These are phyloP conservation scores for Myxozyma monticola DNA, from an alignment of 805 yeast genomes.

Conservation along the genomic window DNA sequence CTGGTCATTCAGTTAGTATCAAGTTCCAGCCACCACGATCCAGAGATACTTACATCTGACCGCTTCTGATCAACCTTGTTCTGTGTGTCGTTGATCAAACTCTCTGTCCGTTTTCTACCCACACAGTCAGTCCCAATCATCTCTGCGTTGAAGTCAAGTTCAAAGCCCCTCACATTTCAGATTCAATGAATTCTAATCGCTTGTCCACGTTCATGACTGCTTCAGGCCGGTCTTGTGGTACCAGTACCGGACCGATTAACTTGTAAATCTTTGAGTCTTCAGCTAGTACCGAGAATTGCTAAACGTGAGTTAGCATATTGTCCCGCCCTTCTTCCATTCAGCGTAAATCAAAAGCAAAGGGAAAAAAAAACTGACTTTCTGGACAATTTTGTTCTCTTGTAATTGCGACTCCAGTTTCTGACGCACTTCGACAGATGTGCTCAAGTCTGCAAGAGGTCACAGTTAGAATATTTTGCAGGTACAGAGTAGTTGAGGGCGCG, in stretches of 20 bases:
- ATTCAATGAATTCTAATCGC: conserved; percentile 81
- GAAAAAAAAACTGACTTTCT: conserved; percentile 43
- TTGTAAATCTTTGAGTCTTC: conserved; percentile 80
- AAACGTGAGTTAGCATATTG: not conserved
- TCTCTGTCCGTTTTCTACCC: conserved; percentile 63
- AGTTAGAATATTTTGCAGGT: not conserved
- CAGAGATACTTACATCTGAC: conserved; percentile 41
- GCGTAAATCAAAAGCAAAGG: too few relatives aligned
- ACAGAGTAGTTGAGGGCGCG: not conserved
- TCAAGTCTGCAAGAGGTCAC: conserved; percentile 37
- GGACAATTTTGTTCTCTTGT: conserved; percentile 90
- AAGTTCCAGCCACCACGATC: not conserved
- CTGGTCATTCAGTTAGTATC: not conserved
- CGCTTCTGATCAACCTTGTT: conserved; percentile 59
- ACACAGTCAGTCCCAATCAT: too few relatives aligned
- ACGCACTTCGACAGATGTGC: conserved; percentile 64
- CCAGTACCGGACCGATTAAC: conserved; percentile 84
- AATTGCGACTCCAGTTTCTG: conserved; percentile 89
- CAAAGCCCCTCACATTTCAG: conserved; percentile 57
- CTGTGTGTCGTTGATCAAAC: conserved; percentile 59
- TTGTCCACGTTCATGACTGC: conserved; percentile 82
- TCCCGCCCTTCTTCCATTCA: too few relatives aligned
- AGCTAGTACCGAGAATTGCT: conserved; percentile 66
- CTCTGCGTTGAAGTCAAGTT: too few relatives aligned
- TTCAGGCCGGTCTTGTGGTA: conserved; percentile 84